Evolutionary conservation across 139 green algal species (phyloP).

Genomic region (Eudorina sp.): DNA sequence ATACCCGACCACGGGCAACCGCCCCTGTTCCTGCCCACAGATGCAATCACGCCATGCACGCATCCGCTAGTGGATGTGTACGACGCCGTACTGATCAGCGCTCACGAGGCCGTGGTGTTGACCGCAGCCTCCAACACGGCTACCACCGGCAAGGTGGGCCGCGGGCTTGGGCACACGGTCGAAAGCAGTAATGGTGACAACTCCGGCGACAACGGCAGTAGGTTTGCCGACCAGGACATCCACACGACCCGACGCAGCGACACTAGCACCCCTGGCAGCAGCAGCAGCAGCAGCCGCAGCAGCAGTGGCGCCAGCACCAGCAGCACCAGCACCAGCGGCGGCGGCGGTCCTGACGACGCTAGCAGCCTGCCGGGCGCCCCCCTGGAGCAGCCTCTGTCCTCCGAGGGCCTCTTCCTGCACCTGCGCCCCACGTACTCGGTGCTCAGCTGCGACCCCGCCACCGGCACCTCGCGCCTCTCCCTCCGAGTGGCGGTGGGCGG

Average conservation of each 20-base stretch:
- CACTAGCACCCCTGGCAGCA: too few species aligned
- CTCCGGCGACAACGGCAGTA: too few species aligned
- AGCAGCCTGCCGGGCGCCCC: too few species aligned
- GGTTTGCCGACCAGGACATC: too few species aligned
- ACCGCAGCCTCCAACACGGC: too few species aligned
- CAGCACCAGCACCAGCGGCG: background rate
- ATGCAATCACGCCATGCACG: too few species aligned
- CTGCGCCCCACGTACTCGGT: background rate
- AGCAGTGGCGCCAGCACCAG: background rate
- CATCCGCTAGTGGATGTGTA: background rate
- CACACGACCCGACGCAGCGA: too few species aligned
- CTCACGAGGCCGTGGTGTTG: background rate
- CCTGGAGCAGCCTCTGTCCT: background rate
- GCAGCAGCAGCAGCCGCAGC: background rate
- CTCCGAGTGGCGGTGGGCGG: background rate
- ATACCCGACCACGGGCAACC: too few species aligned
- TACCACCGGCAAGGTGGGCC: too few species aligned
- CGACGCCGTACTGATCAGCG: background rate
- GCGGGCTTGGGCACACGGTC: too few species aligned
- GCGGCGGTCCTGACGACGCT: too few species aligned
- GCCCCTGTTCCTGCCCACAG: background rate
- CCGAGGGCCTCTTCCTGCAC: background rate
- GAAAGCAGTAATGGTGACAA: too few species aligned
- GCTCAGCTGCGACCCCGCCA: background rate
- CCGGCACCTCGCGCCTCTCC: background rate